These are phyloP conservation scores for Nephelium lappaceum DNA, from an alignment of 345 rosid genomes.

Conservation along the genomic window DNA sequence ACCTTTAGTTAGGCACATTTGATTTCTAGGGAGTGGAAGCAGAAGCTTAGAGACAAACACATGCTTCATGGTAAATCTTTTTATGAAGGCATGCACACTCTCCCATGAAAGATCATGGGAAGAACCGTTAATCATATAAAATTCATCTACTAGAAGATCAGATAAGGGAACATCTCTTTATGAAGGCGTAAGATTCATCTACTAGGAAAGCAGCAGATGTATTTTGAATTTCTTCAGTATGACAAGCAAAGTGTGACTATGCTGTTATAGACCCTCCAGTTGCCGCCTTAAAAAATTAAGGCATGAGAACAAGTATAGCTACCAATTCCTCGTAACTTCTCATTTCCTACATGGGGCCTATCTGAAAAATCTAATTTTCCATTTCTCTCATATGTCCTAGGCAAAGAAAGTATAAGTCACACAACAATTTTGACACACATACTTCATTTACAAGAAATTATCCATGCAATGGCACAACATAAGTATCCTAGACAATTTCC, in stretches of 20 bases:
- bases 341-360: neutral
- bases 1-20: no score
- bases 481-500: neutral
- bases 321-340: neutral
- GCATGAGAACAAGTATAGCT: neutral
- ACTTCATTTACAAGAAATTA: constrained; percentile 2
- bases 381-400: neutral
- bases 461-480: neutral
- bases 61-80: no score
- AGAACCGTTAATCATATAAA: no score
- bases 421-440: neutral
- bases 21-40: no score
- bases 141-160: no score
- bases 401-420: neutral
- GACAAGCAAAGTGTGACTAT: neutral
- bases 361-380: neutral
- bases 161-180: no score
- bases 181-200: no score
- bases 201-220: no score
- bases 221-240: no score
- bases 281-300: neutral
- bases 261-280: neutral
- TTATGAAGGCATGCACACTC: no score
- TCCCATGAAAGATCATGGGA: no score
- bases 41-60: no score